Evolutionary conservation across 805 yeast genomes (phyloP).

Genomic region (Yueomyces sp.): DNA sequence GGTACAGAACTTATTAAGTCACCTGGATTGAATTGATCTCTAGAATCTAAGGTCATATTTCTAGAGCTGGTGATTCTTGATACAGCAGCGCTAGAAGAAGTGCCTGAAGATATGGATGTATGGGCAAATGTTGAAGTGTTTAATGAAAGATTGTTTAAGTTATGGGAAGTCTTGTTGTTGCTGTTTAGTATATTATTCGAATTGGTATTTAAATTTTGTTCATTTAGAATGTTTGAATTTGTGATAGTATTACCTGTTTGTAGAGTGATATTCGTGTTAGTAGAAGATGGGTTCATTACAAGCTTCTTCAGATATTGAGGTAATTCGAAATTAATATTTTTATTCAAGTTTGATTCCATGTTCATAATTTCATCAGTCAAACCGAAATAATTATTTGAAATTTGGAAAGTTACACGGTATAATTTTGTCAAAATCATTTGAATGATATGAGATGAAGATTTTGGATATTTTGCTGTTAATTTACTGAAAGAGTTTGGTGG

Average conservation of each 20-base stretch:
- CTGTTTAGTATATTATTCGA: not conserved
- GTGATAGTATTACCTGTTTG: no score
- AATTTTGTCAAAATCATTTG: constrained; percentile 82
- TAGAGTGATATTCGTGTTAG: no score
- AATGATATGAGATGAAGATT: constrained; percentile 85
- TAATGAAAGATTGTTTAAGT: no score
- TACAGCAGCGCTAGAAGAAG: no score
- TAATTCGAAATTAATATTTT: constrained; percentile 31
- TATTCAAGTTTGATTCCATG: constrained; percentile 58
- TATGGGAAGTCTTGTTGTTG: no score
- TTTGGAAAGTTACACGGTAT: constrained; percentile 82
- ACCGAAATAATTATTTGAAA: constrained; percentile 79
- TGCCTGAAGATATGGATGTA: no score
- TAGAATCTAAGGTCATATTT: constrained; percentile 40
- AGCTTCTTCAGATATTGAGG: constrained; percentile 51
- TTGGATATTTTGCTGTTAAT: constrained; percentile 63
- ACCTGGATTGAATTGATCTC: constrained; percentile 62
- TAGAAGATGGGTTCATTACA: no score
- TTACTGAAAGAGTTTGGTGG: constrained; percentile 73
- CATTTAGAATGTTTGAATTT: no score
- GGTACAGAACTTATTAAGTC: constrained; percentile 77
- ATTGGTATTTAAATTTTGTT: no score
- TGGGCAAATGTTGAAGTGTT: no score
- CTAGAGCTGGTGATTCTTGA: constrained; percentile 21
- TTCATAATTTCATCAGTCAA: constrained; percentile 68